Conservation (phyloP, 1,139 yeast genomes). For the Geotrichum cucujoidarum region DNA sequence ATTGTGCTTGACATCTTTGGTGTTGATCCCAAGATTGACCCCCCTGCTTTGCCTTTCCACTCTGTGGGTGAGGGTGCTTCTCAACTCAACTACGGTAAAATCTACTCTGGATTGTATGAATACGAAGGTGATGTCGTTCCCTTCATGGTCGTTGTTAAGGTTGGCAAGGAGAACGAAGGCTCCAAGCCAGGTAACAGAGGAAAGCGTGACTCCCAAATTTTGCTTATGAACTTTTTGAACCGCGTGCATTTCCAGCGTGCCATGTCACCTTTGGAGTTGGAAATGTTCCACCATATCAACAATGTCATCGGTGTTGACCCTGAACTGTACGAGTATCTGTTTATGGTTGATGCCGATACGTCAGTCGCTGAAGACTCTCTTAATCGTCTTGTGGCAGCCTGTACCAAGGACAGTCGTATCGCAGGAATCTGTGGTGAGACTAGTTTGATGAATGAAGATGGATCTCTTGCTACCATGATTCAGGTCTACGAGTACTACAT, state of each 20-base stretch:
- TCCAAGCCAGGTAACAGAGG: conserved; percentile 42
- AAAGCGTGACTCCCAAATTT: conserved; percentile 42
- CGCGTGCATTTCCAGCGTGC: conserved; percentile 39
- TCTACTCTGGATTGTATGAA: conserved; percentile 41
- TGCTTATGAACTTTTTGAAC: conserved; percentile 40
- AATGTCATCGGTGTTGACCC: conserved; percentile 43
- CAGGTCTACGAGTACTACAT: conserved; percentile 43
- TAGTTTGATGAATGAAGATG: conserved; percentile 38
- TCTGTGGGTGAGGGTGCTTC: conserved; percentile 40
- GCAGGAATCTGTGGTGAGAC: conserved; percentile 44
- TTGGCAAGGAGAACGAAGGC: conserved; percentile 38
- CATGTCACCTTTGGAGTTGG: conserved; percentile 41
- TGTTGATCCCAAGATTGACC: conserved; percentile 37
- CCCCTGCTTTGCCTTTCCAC: conserved; percentile 38
- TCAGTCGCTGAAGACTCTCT: conserved; percentile 38
- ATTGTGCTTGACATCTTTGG: conserved; percentile 41
- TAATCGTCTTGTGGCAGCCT: conserved; percentile 39
- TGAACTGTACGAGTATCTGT: conserved; percentile 39
- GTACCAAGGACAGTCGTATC: conserved; percentile 37
- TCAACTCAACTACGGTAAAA: conserved; percentile 39
- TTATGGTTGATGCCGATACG: conserved; percentile 43
- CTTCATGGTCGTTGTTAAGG: conserved; percentile 39
- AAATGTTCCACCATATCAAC: conserved; percentile 40
- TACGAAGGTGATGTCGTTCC: conserved; percentile 41
- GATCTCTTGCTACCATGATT: conserved; percentile 40